Evolutionary conservation across 148 eudicot species (phyloP).

Genomic region (Arbutus unedo): DNA sequence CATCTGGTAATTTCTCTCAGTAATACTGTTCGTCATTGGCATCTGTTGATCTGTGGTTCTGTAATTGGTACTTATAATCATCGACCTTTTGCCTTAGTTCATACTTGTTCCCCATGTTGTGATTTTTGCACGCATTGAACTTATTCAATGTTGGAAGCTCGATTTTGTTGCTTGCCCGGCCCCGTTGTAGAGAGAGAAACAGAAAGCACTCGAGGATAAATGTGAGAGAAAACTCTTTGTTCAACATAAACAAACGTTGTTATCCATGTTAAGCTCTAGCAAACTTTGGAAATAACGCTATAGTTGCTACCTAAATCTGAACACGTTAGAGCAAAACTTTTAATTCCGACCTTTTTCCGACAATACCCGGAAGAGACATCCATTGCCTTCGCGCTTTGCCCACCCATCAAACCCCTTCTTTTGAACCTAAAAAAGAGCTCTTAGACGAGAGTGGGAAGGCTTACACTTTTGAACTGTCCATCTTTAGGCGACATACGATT

Average conservation of each 20-base stretch:
- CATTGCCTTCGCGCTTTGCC: too few relatives aligned
- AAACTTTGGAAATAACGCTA: background rate
- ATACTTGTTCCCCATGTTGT: background rate
- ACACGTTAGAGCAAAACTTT: background rate
- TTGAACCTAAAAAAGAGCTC: too few relatives aligned
- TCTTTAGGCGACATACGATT: too few relatives aligned
- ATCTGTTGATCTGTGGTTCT: background rate
- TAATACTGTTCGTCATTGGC: background rate
- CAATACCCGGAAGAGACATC: too few relatives aligned
- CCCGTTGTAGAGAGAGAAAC: background rate
- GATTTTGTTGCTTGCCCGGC: background rate
- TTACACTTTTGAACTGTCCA: too few relatives aligned
- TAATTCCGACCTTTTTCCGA: background rate
- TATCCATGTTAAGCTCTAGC: background rate
- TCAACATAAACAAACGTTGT: background rate
- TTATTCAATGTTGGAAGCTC: background rate
- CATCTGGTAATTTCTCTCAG: conserved; percentile 38
- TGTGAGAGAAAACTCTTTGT: background rate
- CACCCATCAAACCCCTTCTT: too few relatives aligned
- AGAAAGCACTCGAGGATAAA: background rate
- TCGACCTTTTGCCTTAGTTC: background rate
- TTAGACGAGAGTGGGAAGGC: too few relatives aligned
- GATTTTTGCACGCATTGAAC: background rate
- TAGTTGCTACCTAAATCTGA: background rate
- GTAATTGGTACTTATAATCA: background rate